Evolutionary conservation across 176 grass and related monocot species (phyloP).

Genomic region (Oryza officinalis): DNA sequence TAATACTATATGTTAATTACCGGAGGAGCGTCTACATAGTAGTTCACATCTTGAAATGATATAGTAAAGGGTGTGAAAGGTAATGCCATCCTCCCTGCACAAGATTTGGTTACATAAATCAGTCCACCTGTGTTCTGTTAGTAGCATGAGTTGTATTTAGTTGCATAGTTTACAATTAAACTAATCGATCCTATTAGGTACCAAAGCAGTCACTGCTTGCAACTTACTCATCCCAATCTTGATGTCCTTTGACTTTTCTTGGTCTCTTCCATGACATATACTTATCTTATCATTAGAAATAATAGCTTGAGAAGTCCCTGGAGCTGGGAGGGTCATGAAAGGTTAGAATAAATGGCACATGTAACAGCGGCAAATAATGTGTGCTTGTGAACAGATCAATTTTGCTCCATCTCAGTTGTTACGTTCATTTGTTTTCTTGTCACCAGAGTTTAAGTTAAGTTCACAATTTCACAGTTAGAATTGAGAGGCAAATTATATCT

Average conservation of each 20-base stretch:
- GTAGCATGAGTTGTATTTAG: background rate
- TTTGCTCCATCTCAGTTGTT: background rate
- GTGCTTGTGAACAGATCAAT: background rate
- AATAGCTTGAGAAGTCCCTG: slow-evolving; percentile 51
- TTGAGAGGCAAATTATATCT: background rate
- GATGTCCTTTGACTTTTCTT: background rate
- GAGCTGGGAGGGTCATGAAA: slow-evolving; percentile 28
- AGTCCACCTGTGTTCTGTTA: background rate
- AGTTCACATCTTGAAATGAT: slow-evolving; percentile 78
- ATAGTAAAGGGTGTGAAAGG: slow-evolving; percentile 78
- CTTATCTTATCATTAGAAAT: slow-evolving; percentile 55
- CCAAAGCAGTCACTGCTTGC: slow-evolving; percentile 2
- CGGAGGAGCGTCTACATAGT: slow-evolving; percentile 70
- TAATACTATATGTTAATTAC: slow-evolving; percentile 34
- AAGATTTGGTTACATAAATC: slow-evolving; percentile 13
- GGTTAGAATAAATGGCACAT: background rate
- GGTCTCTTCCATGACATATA: slow-evolving; percentile 28
- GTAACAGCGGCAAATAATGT: background rate
- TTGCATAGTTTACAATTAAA: background rate
- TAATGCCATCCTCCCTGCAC: slow-evolving; percentile 71
- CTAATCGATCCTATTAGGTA: slow-evolving; percentile 44
- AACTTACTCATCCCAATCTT: slow-evolving; percentile 12
- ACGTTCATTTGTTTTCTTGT: background rate
- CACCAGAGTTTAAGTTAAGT: background rate
- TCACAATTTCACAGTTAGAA: background rate